These are phyloP conservation scores for Cladophialophora carrionii DNA, from an alignment of 2,329 filamentous ascomycete species.

Conservation along the genomic window DNA sequence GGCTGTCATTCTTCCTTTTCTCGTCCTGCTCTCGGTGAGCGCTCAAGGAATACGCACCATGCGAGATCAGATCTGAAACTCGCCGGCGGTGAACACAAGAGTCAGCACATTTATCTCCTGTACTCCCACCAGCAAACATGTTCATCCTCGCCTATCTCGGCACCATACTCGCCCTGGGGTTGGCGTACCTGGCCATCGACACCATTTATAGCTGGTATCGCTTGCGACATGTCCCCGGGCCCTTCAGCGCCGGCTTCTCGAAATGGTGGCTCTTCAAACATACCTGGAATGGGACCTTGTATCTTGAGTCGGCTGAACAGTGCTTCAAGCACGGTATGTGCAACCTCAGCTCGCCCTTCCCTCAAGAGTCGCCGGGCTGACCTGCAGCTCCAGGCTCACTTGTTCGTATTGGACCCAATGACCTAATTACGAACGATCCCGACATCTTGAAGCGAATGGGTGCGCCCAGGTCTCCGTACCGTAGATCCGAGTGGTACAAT, in stretches of 20 bases:
- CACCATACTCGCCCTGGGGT: not conserved
- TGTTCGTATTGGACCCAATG: constrained; percentile 27
- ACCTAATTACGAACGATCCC: constrained; percentile 28
- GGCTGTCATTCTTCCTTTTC: constrained; percentile 18
- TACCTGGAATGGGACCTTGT: constrained; percentile 26
- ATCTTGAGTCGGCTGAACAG: constrained; percentile 22
- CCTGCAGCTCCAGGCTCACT: constrained; percentile 31
- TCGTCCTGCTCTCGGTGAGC: not conserved
- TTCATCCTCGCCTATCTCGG: constrained; percentile 17
- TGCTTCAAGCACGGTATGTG: constrained; percentile 28
- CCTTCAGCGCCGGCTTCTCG: constrained; percentile 23
- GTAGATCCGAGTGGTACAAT: constrained; percentile 29
- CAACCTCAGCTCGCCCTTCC: not conserved
- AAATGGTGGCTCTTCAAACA: constrained; percentile 30
- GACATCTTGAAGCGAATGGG: constrained; percentile 22
- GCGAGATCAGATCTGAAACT: constrained; percentile 24
- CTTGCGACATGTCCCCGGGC: constrained; percentile 29
- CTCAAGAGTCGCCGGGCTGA: constrained; percentile 5
- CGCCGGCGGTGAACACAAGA: constrained; percentile 20
- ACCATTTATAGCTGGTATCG: constrained; percentile 24
- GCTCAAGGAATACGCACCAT: constrained; percentile 17
- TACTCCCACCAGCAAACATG: constrained; percentile 22
- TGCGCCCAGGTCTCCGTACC: constrained; percentile 22
- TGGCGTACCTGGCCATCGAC: constrained; percentile 13
- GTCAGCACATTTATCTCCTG: constrained; percentile 19